These are phyloP conservation scores for Rhizoclosmatium sp. DNA, from an alignment of 192 early-diverging fungal species.

Conservation along the genomic window DNA sequence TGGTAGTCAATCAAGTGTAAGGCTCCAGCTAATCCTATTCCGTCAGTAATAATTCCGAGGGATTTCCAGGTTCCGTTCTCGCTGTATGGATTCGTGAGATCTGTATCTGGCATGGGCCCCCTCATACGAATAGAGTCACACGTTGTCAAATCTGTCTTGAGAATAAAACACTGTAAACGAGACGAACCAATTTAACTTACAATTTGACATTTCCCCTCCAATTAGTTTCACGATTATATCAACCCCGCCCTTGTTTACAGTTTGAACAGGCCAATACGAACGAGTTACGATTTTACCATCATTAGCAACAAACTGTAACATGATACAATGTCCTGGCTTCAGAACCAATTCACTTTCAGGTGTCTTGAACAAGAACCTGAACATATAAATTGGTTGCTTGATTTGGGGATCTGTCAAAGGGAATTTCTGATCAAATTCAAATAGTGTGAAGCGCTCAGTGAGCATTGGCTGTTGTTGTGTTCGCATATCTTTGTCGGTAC, in stretches of 20 bases:
- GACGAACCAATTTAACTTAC: no score
- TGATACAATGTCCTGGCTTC: constrained; percentile 38
- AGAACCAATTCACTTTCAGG: constrained; percentile 16
- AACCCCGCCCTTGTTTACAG: constrained; percentile 25
- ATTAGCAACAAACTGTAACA: constrained; percentile 34
- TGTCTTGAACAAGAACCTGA: constrained; percentile 26
- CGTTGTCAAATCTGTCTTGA: constrained; percentile 11
- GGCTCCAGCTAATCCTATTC: constrained; percentile 46
- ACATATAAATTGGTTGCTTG: constrained; percentile 14
- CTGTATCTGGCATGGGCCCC: constrained; percentile 32
- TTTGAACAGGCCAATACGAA: constrained; percentile 38
- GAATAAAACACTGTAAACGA: no score
- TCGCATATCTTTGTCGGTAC: not conserved
- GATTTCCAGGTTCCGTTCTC: constrained; percentile 43
- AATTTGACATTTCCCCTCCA: constrained; percentile 38
- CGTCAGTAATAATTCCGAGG: constrained; percentile 44
- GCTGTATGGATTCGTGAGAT: constrained; percentile 15
- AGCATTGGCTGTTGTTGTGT: not conserved
- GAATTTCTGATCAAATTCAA: constrained; percentile 18
- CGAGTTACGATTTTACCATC: constrained; percentile 41
- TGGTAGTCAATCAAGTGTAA: constrained; percentile 48
- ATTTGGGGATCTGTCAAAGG: not conserved
- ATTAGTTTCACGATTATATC: constrained; percentile 39
- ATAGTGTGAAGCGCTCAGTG: constrained; percentile 12
- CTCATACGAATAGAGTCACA: constrained; percentile 33